Evolutionary conservation across 208 protist species (phyloP).

Genomic region (Crithidia thermophila): DNA sequence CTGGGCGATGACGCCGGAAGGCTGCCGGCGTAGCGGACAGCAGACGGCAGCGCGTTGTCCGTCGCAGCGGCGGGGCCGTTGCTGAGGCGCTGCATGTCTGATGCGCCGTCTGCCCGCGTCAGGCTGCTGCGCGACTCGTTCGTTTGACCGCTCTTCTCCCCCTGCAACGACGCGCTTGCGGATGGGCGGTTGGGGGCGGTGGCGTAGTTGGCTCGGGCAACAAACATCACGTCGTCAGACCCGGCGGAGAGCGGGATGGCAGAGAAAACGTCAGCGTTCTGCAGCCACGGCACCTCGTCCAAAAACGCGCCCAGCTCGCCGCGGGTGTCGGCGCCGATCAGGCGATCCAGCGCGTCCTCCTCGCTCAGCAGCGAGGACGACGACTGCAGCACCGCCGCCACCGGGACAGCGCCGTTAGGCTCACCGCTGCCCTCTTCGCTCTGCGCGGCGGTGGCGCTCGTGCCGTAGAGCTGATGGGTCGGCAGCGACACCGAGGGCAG

Average conservation of each 20-base stretch:
- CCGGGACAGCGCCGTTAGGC: neutral
- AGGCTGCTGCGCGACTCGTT: too few species aligned
- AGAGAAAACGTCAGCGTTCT: constrained; percentile 69
- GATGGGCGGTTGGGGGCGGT: too few species aligned
- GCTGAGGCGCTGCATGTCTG: neutral
- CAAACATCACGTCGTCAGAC: constrained; percentile 65
- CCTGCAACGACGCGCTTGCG: neutral
- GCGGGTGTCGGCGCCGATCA: constrained; percentile 34
- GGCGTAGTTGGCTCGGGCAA: constrained; percentile 28
- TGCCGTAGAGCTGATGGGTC: constrained; percentile 10
- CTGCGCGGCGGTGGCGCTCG: neutral
- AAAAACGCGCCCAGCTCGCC: constrained; percentile 42
- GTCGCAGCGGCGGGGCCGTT: too few species aligned
- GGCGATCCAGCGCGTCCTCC: constrained; percentile 31
- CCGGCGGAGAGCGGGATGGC: constrained; percentile 50
- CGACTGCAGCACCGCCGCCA: neutral
- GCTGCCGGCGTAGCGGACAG: constrained; percentile 13
- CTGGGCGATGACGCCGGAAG: constrained; percentile 3
- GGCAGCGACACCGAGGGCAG: neutral
- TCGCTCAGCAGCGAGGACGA: neutral
- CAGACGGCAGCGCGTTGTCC: neutral
- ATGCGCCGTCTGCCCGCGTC: neutral
- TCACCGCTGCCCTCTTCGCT: neutral
- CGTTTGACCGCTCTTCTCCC: neutral
- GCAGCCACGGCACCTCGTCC: constrained; percentile 65